phyloP scores from a whole-genome alignment of 2,329 filamentous ascomycete genomes.

The Trichoderma aggressivum region DNA sequence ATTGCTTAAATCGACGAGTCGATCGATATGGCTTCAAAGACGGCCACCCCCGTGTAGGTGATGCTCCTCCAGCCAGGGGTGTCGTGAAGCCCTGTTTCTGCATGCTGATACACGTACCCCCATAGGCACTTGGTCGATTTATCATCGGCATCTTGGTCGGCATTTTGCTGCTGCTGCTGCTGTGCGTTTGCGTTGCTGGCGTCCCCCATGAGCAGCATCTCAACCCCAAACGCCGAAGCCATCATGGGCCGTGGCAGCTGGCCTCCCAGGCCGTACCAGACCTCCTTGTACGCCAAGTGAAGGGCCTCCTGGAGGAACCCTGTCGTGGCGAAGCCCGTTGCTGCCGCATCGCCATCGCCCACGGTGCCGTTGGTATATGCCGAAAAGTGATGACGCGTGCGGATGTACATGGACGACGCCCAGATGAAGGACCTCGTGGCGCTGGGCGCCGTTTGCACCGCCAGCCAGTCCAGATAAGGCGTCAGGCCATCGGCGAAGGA shows the following conservation, averaged over 20 bases:
- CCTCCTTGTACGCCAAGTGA: slow-evolving; percentile 31
- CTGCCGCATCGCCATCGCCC: background rate
- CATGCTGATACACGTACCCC: background rate
- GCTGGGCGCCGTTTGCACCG: slow-evolving; percentile 24
- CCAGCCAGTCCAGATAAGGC: slow-evolving; percentile 34
- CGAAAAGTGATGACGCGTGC: slow-evolving; percentile 27
- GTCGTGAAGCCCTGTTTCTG: background rate
- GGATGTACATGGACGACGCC: slow-evolving; percentile 30
- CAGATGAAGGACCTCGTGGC: slow-evolving; percentile 30
- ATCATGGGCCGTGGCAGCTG: slow-evolving; percentile 33
- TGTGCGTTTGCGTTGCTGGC: background rate
- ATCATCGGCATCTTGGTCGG: background rate
- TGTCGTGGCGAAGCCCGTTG: slow-evolving; percentile 27
- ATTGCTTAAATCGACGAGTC: background rate
- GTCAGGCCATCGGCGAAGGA: slow-evolving; percentile 24
- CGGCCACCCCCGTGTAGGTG: background rate
- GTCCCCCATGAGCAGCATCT: background rate
- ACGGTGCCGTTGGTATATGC: background rate
- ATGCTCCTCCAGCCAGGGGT: background rate
- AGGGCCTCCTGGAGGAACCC: slow-evolving; percentile 30
- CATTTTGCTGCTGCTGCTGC: background rate
- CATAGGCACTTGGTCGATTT: background rate
- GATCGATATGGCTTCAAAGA: background rate
- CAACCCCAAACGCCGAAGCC: slow-evolving; percentile 23
- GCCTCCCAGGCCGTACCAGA: slow-evolving; percentile 28